Evolutionary conservation across 805 yeast species (phyloP).

Genomic region (Wickerhamiella qilinensis): DNA sequence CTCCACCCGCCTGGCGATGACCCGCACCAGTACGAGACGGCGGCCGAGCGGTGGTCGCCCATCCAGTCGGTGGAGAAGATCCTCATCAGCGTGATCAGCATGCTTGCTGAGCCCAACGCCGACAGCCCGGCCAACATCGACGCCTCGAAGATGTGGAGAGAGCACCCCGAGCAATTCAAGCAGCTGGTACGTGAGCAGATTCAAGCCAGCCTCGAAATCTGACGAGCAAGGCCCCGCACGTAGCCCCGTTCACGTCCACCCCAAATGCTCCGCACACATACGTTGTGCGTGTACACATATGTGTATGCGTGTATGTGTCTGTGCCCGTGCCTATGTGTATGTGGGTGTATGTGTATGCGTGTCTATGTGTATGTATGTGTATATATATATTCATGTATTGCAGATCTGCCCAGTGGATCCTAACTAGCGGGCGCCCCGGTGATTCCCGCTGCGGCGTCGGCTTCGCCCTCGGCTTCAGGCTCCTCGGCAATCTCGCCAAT

Average conservation of each 20-base stretch:
- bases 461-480: constrained; percentile 4
- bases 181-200: constrained; percentile 52
- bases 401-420: no score
- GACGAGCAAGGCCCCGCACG: no score
- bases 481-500: constrained; percentile 8
- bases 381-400: no score
- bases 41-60: constrained; percentile 97
- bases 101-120: constrained; percentile 89
- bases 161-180: constrained; percentile 52
- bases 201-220: constrained; percentile 53
- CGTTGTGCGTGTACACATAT: no score
- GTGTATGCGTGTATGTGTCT: no score
- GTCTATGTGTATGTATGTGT: no score
- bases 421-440: no score
- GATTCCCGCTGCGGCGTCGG: no score
- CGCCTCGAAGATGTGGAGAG: constrained; percentile 81
- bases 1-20: constrained; percentile 95
- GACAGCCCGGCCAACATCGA: constrained; percentile 89
- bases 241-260: no score
- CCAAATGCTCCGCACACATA: no score
- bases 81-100: constrained; percentile 76
- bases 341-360: no score
- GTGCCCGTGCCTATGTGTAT: no score
- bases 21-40: constrained; percentile 86
- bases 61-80: constrained; percentile 97